Conservation (phyloP, 768 basidiomycete genomes). For the Tylopilus vinaceipallidus region DNA sequence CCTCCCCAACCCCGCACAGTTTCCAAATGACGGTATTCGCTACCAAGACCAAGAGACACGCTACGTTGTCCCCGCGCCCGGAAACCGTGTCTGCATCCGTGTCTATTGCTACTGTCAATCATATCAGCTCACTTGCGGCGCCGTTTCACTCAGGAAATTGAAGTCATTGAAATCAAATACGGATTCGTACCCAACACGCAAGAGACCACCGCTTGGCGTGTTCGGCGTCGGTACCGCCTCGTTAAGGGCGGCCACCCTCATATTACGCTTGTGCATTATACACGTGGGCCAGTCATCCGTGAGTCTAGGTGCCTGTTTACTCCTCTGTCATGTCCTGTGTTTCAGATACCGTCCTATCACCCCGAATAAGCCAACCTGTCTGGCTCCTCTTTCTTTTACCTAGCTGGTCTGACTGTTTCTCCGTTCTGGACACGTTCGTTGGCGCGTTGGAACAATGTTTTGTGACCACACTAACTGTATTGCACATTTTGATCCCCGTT, state of each 20-base stretch:
- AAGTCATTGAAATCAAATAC: slow-evolving; percentile 68
- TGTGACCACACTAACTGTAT: background rate
- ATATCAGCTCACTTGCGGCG: background rate
- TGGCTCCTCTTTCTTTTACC: no score
- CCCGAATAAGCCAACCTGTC: slow-evolving; percentile 1
- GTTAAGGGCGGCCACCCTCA: slow-evolving; percentile 69
- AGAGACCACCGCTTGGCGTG: slow-evolving; percentile 63
- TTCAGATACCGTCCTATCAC: slow-evolving; percentile 20
- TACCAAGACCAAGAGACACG: slow-evolving; percentile 73
- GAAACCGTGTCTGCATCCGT: slow-evolving; percentile 49
- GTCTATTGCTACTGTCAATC: background rate
- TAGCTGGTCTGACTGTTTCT: background rate
- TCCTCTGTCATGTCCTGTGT: slow-evolving; percentile 8
- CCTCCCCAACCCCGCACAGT: slow-evolving; percentile 53
- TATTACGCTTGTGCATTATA: slow-evolving; percentile 76
- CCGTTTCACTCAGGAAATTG: slow-evolving; percentile 57
- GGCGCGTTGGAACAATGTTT: background rate
- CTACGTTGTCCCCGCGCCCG: slow-evolving; percentile 46
- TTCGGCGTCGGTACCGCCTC: slow-evolving; percentile 71
- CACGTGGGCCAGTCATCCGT: slow-evolving; percentile 63
- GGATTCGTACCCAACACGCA: slow-evolving; percentile 71
- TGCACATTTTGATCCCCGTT: background rate
- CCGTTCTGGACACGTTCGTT: background rate
- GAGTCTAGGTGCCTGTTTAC: slow-evolving; percentile 31
- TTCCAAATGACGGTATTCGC: slow-evolving; percentile 75